A percentile compares a stretch with the other conserved stretches of the same genome.
phyloP scores from a whole-genome alignment of 2,329 filamentous ascomycete genomes.

The Coccinonectria pachysandricola region DNA sequence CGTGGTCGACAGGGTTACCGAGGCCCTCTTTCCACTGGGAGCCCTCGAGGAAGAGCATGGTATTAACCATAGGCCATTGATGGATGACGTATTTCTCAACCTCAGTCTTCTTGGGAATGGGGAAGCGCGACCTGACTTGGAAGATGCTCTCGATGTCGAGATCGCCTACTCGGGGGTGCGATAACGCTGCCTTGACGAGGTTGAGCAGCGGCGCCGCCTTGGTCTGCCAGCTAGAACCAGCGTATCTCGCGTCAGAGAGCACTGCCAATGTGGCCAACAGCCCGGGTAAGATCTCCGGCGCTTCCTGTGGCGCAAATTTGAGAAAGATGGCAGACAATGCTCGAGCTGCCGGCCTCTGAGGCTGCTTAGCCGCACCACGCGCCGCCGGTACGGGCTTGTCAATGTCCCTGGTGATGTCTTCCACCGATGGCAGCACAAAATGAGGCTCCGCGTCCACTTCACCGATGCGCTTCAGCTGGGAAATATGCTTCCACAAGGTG shows the following conservation, averaged over 20 bases:
- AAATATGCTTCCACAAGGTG: constrained; percentile 27
- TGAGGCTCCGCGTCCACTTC: constrained; percentile 10
- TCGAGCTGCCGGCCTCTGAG: constrained; percentile 4
- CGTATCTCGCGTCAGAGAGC: constrained; percentile 17
- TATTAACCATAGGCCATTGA: constrained; percentile 19
- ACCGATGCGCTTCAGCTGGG: constrained; percentile 22
- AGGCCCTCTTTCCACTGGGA: constrained; percentile 12
- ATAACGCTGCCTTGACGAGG: constrained; percentile 15
- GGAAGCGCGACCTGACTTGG: constrained; percentile 8
- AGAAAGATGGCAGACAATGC: constrained; percentile 23
- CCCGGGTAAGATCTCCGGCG: constrained; percentile 18
- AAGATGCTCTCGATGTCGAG: constrained; percentile 12
- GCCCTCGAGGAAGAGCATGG: constrained; percentile 15
- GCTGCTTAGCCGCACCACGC: background rate
- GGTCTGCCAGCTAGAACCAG: constrained; percentile 4
- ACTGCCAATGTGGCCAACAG: constrained; percentile 24
- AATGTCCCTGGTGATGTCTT: constrained; percentile 18
- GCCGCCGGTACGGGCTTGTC: constrained; percentile 1
- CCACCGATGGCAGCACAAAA: constrained; percentile 22
- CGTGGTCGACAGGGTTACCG: constrained; percentile 2
- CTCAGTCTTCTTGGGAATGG: constrained; percentile 8
- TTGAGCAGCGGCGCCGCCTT: constrained; percentile 21
- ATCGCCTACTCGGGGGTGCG: constrained; percentile 7
- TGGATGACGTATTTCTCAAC: constrained; percentile 18
- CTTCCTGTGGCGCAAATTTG: constrained; percentile 17